Percentiles rank a stretch among this genome's conserved stretches.
Evolutionary conservation across 331 rosid genomes (phyloP).

Genomic region (Saraca asoca): DNA sequence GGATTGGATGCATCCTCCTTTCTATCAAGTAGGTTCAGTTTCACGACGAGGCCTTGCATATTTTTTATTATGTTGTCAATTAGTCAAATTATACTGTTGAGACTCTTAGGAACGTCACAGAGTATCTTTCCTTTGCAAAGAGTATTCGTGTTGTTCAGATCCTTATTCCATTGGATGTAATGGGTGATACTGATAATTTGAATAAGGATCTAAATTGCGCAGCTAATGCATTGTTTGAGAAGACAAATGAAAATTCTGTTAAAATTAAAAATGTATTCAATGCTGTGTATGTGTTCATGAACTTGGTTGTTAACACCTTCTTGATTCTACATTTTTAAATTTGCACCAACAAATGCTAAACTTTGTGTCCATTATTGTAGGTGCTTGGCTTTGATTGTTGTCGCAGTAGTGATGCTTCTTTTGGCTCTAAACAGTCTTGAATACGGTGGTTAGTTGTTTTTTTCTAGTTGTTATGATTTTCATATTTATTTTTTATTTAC

Average conservation of each 20-base stretch:
- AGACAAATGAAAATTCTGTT: conserved; percentile 66
- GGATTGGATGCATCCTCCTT: conserved; percentile 86
- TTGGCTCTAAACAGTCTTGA: too few species aligned
- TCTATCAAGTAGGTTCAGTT: conserved; percentile 82
- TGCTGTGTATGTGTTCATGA: conserved; percentile 61
- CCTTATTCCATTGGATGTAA: conserved; percentile 74
- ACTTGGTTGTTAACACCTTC: conserved; percentile 13
- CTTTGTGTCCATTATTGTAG: conserved; percentile 44
- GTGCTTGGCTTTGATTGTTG: conserved; percentile 65
- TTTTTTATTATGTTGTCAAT: conserved; percentile 80
- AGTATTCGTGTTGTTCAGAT: conserved; percentile 72
- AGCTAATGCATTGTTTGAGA: conserved; percentile 65
- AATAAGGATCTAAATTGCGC: conserved; percentile 72
- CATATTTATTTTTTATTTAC: too few species aligned
- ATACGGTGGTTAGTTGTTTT: too few species aligned
- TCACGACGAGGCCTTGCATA: conserved; percentile 72
- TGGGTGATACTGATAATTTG: conserved; percentile 77
- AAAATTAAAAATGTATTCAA: conserved; percentile 65
- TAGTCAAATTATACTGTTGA: conserved; percentile 86
- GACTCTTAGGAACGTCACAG: conserved; percentile 82
- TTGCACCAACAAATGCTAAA: conserved; percentile 34
- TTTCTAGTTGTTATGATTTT: too few species aligned
- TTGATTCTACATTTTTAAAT: conserved; percentile 18
- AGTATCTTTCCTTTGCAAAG: conserved; percentile 92
- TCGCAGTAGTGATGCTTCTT: conserved; percentile 85